Conservation (phyloP, 2,329 filamentous ascomycete species). For the Metarhizium album region DNA sequence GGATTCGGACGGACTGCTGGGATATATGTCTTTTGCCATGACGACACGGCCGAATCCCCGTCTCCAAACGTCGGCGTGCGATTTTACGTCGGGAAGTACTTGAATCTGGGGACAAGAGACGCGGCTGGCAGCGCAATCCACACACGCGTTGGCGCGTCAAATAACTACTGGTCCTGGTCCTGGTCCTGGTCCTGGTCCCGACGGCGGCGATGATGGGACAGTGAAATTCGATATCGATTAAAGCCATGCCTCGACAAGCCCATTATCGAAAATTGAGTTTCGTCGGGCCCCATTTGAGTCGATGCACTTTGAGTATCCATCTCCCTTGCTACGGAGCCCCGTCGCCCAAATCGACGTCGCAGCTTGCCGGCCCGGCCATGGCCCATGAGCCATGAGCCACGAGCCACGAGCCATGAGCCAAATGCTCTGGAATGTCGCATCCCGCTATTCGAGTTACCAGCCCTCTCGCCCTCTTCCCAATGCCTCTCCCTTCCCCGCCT, state of each 20-base stretch:
- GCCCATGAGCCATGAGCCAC: neutral
- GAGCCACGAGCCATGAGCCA: neutral
- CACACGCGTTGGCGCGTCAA: neutral
- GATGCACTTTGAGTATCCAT: too few relatives aligned
- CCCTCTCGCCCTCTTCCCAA: constrained; percentile 1
- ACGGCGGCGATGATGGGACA: too few relatives aligned
- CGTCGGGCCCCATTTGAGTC: neutral
- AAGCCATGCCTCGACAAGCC: constrained; percentile 2
- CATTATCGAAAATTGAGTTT: constrained; percentile 5
- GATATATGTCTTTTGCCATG: too few relatives aligned
- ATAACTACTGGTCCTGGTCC: neutral
- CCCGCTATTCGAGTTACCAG: constrained; percentile 5
- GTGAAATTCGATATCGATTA: neutral
- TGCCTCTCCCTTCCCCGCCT: constrained; percentile 8
- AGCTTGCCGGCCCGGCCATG: neutral
- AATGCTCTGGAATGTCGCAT: constrained; percentile 7
- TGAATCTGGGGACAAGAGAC: too few relatives aligned
- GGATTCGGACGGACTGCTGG: too few relatives aligned
- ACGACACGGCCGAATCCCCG: too few relatives aligned
- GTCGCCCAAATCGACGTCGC: neutral
- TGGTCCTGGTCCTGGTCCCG: neutral
- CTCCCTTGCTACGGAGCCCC: neutral
- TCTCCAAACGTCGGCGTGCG: too few relatives aligned
- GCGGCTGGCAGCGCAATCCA: neutral
- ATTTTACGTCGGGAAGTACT: too few relatives aligned